These are phyloP conservation scores for Kodamaea kaohsiungensis DNA, from an alignment of 805 yeast genomes.

Conservation along the genomic window DNA sequence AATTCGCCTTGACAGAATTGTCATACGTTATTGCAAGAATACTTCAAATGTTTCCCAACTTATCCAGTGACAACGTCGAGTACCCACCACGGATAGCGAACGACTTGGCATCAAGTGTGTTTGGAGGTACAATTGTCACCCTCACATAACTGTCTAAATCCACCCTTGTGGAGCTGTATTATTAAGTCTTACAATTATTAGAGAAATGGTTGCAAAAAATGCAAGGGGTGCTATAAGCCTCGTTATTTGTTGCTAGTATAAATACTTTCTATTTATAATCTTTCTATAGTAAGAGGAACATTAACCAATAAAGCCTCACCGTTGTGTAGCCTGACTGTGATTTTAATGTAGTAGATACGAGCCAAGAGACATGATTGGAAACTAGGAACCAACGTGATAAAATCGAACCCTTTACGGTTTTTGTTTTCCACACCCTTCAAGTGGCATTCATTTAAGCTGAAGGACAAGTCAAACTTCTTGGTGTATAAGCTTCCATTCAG, in stretches of 20 bases:
- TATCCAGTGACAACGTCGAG: slow-evolving; percentile 2
- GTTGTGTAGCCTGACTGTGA: slow-evolving; percentile 29
- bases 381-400: slow-evolving; percentile 38
- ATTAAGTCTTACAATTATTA: neutral
- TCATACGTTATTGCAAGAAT: slow-evolving; percentile 20
- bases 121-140: neutral
- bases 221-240: neutral
- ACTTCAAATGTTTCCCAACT: slow-evolving; percentile 17
- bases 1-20: slow-evolving; percentile 25
- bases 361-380: slow-evolving; percentile 40
- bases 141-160: neutral
- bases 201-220: slow-evolving; percentile 2
- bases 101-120: neutral
- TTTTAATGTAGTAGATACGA: slow-evolving; percentile 37
- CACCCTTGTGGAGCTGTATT: neutral
- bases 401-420: slow-evolving; percentile 24
- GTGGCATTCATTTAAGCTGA: slow-evolving; percentile 31
- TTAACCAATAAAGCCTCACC: slow-evolving; percentile 34
- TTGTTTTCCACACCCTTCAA: slow-evolving; percentile 26
- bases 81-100: slow-evolving; percentile 3
- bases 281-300: slow-evolving; percentile 37
- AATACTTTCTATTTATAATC: slow-evolving; percentile 3
- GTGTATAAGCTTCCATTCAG: slow-evolving; percentile 22
- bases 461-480: slow-evolving; percentile 29
- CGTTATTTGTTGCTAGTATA: neutral